Evolutionary conservation across 345 rosid species (phyloP).

Genomic region (Lepidium africanum): DNA sequence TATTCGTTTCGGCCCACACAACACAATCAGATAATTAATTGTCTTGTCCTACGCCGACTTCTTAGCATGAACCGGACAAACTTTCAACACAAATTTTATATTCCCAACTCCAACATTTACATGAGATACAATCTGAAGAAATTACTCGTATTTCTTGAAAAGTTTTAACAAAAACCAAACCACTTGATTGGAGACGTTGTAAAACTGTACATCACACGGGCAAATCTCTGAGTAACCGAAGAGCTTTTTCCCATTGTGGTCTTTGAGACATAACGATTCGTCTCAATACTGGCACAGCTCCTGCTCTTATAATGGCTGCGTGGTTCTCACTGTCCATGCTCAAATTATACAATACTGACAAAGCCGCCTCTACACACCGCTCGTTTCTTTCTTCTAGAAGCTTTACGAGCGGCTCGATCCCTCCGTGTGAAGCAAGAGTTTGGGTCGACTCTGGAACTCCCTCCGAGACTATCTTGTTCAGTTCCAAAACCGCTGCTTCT

Average conservation of each 20-base stretch:
- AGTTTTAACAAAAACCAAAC: neutral
- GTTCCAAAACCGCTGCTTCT: slow-evolving; percentile 76
- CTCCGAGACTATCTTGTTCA: slow-evolving; percentile 59
- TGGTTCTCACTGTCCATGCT: slow-evolving; percentile 90
- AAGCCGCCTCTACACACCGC: slow-evolving; percentile 56
- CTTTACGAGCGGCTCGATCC: slow-evolving; percentile 59
- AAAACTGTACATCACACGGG: slow-evolving; percentile 36
- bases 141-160: neutral
- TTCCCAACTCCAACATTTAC: neutral
- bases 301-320: slow-evolving; percentile 54
- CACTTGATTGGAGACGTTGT: neutral
- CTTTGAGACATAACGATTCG: slow-evolving; percentile 59
- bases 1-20: neutral
- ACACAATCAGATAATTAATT: neutral
- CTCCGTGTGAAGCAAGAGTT: slow-evolving; percentile 56
- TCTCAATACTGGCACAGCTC: slow-evolving; percentile 66
- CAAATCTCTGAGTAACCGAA: slow-evolving; percentile 56
- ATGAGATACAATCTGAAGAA: neutral
- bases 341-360: slow-evolving; percentile 57
- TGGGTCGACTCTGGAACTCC: slow-evolving; percentile 55
- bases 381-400: slow-evolving; percentile 56
- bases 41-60: neutral
- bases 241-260: slow-evolving; percentile 70
- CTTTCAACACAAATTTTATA: neutral
- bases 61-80: no score